Evolutionary conservation across 768 basidiomycete species (phyloP).

Genomic region (Clitopilus passeckerianus): DNA sequence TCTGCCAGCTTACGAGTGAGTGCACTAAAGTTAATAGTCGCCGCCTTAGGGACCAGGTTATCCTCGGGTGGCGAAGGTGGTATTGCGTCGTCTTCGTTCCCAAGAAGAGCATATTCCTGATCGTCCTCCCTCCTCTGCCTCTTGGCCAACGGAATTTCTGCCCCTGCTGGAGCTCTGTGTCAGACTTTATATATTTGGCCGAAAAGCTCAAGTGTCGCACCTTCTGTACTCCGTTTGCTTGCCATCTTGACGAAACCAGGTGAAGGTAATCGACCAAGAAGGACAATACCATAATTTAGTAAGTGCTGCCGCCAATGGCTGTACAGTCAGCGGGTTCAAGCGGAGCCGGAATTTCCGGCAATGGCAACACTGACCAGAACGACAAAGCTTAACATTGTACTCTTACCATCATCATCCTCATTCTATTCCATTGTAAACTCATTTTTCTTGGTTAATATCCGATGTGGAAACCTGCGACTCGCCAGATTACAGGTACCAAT

Average conservation of each 20-base stretch:
- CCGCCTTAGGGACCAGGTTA: slow-evolving; percentile 57
- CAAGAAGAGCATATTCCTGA: slow-evolving; percentile 49
- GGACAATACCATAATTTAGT: neutral
- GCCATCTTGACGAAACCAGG: slow-evolving; percentile 19
- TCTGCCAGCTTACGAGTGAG: slow-evolving; percentile 76
- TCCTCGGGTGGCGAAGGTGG: slow-evolving; percentile 50
- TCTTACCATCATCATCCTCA: slow-evolving; percentile 23
- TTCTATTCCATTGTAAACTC: slow-evolving; percentile 13
- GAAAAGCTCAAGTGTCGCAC: slow-evolving; percentile 11
- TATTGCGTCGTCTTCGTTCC: slow-evolving; percentile 54
- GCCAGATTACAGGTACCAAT: slow-evolving; percentile 89
- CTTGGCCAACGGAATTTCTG: slow-evolving; percentile 31
- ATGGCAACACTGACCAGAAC: slow-evolving; percentile 7
- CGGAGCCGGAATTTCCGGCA: slow-evolving; percentile 28
- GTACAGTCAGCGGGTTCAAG: slow-evolving; percentile 20
- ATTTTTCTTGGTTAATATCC: slow-evolving; percentile 32
- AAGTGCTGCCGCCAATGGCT: neutral
- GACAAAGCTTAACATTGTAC: slow-evolving; percentile 20
- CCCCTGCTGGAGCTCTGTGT: slow-evolving; percentile 9
- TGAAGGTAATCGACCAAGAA: neutral
- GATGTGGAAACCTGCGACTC: slow-evolving; percentile 90
- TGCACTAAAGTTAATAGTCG: slow-evolving; percentile 86
- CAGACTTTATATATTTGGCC: neutral
- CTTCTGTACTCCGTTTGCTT: slow-evolving; percentile 34
- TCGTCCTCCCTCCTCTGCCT: slow-evolving; percentile 41